Conservation (phyloP, 768 basidiomycete species). For the Mycena capillaripes region DNA sequence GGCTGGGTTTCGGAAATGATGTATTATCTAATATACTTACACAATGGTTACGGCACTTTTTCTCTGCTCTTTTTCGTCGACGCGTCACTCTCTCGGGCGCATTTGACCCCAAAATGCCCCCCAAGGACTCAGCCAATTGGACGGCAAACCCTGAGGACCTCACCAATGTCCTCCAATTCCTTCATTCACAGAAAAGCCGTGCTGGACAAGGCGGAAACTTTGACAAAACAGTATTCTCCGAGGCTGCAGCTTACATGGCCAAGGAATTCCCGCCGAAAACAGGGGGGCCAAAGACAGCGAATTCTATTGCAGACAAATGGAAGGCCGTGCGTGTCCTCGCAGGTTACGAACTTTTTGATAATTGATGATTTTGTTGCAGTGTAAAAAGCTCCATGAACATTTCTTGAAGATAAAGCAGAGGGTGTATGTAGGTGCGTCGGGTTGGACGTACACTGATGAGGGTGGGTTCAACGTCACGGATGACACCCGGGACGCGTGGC, state of each 20-base stretch:
- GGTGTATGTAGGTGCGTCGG: constrained; percentile 9
- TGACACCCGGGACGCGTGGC: background rate
- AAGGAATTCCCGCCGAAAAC: background rate
- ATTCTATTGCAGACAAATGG: constrained; percentile 1
- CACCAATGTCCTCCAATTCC: background rate
- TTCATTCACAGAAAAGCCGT: background rate
- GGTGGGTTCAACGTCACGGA: no score
- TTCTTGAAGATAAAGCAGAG: constrained; percentile 14
- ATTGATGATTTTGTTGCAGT: background rate
- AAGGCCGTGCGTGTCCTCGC: background rate
- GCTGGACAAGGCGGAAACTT: constrained; percentile 7
- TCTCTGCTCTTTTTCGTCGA: background rate
- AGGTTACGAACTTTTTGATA: background rate
- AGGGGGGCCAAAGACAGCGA: constrained; percentile 17
- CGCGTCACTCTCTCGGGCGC: background rate
- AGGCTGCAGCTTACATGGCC: constrained; percentile 14
- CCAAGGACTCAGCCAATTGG: constrained; percentile 11
- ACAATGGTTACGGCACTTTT: background rate
- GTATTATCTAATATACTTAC: no score
- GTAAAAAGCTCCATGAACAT: background rate
- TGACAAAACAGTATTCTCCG: constrained; percentile 1
- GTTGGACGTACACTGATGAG: no score
- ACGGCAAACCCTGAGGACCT: background rate
- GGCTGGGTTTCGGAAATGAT: no score
- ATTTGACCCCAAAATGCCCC: constrained; percentile 5